These are phyloP conservation scores for Vanrija sp. DNA, from an alignment of 1,284 basidiomycete species.

Conservation along the genomic window DNA sequence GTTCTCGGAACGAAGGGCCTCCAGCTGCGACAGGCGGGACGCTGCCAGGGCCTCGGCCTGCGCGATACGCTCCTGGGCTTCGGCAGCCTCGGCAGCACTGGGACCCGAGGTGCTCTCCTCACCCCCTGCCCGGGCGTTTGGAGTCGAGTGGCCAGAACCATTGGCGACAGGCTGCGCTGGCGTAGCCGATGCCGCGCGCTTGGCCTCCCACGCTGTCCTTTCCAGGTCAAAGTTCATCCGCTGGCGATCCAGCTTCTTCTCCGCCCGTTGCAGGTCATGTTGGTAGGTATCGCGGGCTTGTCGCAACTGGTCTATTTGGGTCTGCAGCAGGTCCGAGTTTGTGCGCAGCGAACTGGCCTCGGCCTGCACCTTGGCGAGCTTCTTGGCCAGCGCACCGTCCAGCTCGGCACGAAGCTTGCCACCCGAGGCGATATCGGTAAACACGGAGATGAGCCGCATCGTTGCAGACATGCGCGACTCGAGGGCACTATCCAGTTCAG, in stretches of 20 bases:
- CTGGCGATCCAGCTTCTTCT: slow-evolving; percentile 69
- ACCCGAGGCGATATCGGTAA: slow-evolving; percentile 18
- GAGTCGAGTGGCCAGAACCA: slow-evolving; percentile 49
- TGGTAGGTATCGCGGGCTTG: slow-evolving; percentile 58
- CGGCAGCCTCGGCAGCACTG: background rate
- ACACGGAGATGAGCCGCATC: slow-evolving; percentile 27
- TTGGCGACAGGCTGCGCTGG: slow-evolving; percentile 55
- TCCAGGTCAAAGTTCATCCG: slow-evolving; percentile 60
- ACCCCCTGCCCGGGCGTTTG: slow-evolving; percentile 48
- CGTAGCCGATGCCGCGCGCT: slow-evolving; percentile 11
- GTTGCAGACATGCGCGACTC: slow-evolving; percentile 33
- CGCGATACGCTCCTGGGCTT: slow-evolving; percentile 24
- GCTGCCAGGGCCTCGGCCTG: slow-evolving; percentile 35
- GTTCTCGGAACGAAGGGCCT: slow-evolving; percentile 29
- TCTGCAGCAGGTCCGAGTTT: slow-evolving; percentile 59
- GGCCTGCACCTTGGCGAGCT: slow-evolving; percentile 26
- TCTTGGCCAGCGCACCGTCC: slow-evolving; percentile 5
- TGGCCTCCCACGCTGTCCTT: slow-evolving; percentile 49
- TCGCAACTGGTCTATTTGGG: slow-evolving; percentile 58
- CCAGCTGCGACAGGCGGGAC: slow-evolving; percentile 30
- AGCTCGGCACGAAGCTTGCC: slow-evolving; percentile 5
- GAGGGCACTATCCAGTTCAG: slow-evolving; percentile 33
- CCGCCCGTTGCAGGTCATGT: slow-evolving; percentile 59
- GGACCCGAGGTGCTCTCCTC: background rate
- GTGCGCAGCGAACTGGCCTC: slow-evolving; percentile 40